phyloP scores from a whole-genome alignment of 495 filamentous ascomycete species.

The Aspergillus carlsbadensis region DNA sequence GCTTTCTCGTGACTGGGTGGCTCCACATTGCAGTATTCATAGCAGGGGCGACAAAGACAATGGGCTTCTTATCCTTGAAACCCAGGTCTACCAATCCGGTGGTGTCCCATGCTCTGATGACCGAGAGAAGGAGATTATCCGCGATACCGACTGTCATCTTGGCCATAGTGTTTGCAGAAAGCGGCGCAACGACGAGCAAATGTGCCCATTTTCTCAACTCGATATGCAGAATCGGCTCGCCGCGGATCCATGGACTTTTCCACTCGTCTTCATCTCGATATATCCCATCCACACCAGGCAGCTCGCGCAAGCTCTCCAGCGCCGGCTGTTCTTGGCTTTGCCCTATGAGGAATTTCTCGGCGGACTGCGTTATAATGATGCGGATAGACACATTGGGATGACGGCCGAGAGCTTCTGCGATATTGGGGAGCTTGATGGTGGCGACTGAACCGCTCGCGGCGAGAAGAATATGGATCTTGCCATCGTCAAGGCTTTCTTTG shows the following conservation, averaged over 20 bases:
- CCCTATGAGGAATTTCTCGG: constrained; percentile 67
- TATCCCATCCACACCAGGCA: constrained; percentile 66
- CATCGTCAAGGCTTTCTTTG: constrained; percentile 47
- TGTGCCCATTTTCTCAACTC: constrained; percentile 80
- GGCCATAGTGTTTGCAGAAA: constrained; percentile 76
- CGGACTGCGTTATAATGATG: constrained; percentile 70
- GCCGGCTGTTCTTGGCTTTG: constrained; percentile 70
- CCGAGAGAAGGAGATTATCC: constrained; percentile 66
- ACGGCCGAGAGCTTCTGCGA: constrained; percentile 58
- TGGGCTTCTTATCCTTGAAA: constrained; percentile 23
- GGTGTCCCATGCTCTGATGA: constrained; percentile 88
- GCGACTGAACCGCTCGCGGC: constrained; percentile 78
- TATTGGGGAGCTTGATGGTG: constrained; percentile 83
- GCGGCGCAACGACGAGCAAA: constrained; percentile 74
- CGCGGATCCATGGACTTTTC: constrained; percentile 65
- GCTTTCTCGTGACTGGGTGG: constrained; percentile 74
- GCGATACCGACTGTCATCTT: constrained; percentile 69
- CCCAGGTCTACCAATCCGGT: constrained; percentile 55
- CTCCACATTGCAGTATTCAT: constrained; percentile 94
- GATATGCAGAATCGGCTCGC: constrained; percentile 72
- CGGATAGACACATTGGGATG: constrained; percentile 66
- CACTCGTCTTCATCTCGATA: constrained; percentile 82
- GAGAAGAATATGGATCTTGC: constrained; percentile 75
- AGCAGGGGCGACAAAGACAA: constrained; percentile 51
- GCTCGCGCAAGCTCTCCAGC: constrained; percentile 46